Base-by-base conservation (phyloP, 2,329 filamentous ascomycete genomes). In the Trichocomaceae sp. region DNA sequence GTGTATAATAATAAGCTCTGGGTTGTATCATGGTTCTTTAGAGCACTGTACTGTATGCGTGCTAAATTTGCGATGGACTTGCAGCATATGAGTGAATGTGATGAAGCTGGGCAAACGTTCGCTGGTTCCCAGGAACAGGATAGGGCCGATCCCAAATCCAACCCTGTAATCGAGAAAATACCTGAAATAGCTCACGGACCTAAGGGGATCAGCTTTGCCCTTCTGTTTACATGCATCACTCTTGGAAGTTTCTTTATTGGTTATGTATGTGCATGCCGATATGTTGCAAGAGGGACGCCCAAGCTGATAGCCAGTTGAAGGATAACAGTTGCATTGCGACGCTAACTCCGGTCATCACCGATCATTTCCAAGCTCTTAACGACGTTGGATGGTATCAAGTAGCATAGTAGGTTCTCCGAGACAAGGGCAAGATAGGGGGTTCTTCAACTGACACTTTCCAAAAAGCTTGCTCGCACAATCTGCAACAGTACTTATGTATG, bases 301-400 rank as follows among this genome's bases (percentile, higher is more conserved):
- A 22, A 42, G 89, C 87, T 1, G 90, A 96, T 66, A 83, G 79
- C 64, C 79, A 81, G 58, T 75, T 95, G 10, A 90, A 89, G 69
- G 26, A 47, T 47, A 47, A 44, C 55, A 20, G 41, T 26, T 29
- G 26, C 9, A 22, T 51, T 7, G 45, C 39, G 9, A 42, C 39
- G 12, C 10, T 42, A 42, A 20, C 39, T 12, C 39, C 17, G 12
- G 39, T 42, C 17, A 42, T 42, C 23, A 29, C 45, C 45, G 45
- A 47, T 47, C 22, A 47, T 31, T 47, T 47, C 12, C 45, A 31
- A 13, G 45, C 45, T 31, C 45, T 47, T 23, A 31, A 47, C 13
- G 26, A 31, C 15, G 2, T 26, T 47, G 26, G 45, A 10, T 31
- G 45, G 45, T 47, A 31, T 31, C 45, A 31, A 47, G 22, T 47